Base-by-base conservation (phyloP, 192 early-diverging fungal genomes). In the Physocladia obscura region DNA sequence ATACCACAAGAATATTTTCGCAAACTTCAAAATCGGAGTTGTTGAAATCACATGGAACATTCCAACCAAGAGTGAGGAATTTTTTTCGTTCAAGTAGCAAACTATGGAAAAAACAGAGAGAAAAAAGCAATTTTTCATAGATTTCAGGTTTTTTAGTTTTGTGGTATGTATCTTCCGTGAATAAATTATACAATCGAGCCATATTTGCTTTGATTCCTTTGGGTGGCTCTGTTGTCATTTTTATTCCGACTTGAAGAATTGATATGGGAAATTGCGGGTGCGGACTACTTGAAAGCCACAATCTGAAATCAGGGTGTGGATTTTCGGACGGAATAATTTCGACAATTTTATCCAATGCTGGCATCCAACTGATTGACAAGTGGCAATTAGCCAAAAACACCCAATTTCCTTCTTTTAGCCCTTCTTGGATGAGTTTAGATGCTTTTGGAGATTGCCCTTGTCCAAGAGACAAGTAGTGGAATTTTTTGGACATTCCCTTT, bases 321-420 rank as follows among this genome's bases (percentile, higher is more conserved):
- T 84, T 86, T 58, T 87, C 81, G 19, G 58, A 31, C 21, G 80
- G 60, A 24, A 87, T 70, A 19, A 67, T 73, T 72, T 87, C 86
- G 24, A 87, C 67, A 39, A 87, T 87, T 54, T 87, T 87, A 57
- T 87, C 86, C 30, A 87, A 58, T 0, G 72, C 60, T 22, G 85
- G 85, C 86, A 87, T 87, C 81, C 82, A 87, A 57, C 78, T 81
- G 59, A 87, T 87, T 15, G 84, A 86, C 59, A 87, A 62, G 68
- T 87, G 86, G 71, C 86, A 87, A 60, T 87, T 87, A 6, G 86
- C 86, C 49, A 87, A 74, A 67, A 87, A 87, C 4, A 87, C 86
- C 86, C 86, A 87, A 38, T 80, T 79, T 19, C 86, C 86, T 49
- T 86, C 82, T 37, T 79, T 85, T 3, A 87, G 36, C 2, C 86